Base-by-base conservation (phyloP, 2,329 filamentous ascomycete species). In the Allantophomopsis lycopodina region DNA sequence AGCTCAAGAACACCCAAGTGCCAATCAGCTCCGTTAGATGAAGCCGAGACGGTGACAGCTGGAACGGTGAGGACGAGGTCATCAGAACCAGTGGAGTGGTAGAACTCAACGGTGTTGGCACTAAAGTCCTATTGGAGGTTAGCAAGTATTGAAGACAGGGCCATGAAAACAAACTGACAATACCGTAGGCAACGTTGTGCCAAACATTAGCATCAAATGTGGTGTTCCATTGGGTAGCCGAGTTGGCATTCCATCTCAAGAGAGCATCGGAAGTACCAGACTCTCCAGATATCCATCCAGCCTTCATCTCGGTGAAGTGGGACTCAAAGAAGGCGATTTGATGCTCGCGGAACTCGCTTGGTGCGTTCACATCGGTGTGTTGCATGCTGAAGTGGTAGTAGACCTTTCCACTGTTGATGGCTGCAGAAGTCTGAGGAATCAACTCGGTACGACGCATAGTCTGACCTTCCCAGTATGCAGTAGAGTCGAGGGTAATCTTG, bases 101-200 rank as follows among this genome's bases (percentile, higher is more conserved):
- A 84, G 59, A 84, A 76, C 11, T 69, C 71, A 21, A 85, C 77
- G 5, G 67, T 73, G 47, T 68, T 62, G 32, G 63, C 68, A 13
- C 58, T 59, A 50, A 85, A 86, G 61, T 85, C 71, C 45, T 51
- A 7, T 17, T 35, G 52, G 44, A 28, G 5, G 15, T 46, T 40
- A 36, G 30, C 38, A 21, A 18, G 23, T 11, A 2, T 3, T 33
- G 31, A n/a, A 40, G 5, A n/a, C 12, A 15, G 17, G 7, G 20
- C 7, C 13, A 16, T 18, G 12, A 18, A 4, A 16, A 53, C 60
- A 43, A n/a, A 28, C 23, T 28, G 47, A 66, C 65, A 44, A 83
- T 81, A 55, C 77, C 78, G 51, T 83, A 84, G 36, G 79, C 80
- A 50, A 83, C 67, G 54, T 86, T 86, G 57, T 85, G 79, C 80